phyloP scores from a whole-genome alignment of 805 yeast genomes.

The Starmera pachycereana region DNA sequence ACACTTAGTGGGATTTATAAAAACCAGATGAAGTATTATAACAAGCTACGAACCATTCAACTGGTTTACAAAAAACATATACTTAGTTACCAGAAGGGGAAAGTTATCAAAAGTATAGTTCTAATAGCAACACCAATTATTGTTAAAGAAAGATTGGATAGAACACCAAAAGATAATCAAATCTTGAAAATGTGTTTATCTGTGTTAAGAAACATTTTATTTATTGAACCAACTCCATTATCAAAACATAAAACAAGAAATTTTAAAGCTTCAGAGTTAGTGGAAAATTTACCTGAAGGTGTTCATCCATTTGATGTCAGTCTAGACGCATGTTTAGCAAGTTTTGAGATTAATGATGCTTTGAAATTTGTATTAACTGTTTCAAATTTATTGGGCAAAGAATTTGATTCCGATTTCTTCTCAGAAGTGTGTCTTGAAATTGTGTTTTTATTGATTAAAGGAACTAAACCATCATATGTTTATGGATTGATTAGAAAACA shows the following conservation, averaged over 20 bases:
- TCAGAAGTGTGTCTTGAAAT: constrained; percentile 62
- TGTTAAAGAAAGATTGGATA: constrained; percentile 36
- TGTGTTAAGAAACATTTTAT: constrained; percentile 68
- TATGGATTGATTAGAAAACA: constrained; percentile 5
- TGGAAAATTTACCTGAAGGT: constrained; percentile 41
- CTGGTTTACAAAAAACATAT: constrained; percentile 60
- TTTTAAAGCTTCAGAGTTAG: constrained; percentile 7
- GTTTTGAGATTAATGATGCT: constrained; percentile 63
- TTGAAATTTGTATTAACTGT: constrained; percentile 64
- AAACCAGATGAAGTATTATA: constrained; percentile 46
- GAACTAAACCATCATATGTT: constrained; percentile 29
- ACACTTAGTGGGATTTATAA: constrained; percentile 40
- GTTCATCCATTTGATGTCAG: constrained; percentile 60
- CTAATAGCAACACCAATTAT: constrained; percentile 59
- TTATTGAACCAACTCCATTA: constrained; percentile 61
- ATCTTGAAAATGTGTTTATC: constrained; percentile 62
- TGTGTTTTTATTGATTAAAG: constrained; percentile 50
- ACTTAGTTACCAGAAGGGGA: constrained; percentile 46
- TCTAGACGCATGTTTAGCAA: constrained; percentile 41
- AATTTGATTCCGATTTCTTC: constrained; percentile 50
- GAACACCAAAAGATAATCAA: constrained; percentile 63
- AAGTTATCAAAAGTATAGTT: constrained; percentile 56
- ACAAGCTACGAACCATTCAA: constrained; percentile 58
- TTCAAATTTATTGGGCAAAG: constrained; percentile 51
- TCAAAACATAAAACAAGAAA: constrained; percentile 28